These are phyloP conservation scores for Teratosphaeria gauchensis DNA, from an alignment of 2,329 filamentous ascomycete genomes.

Conservation along the genomic window DNA sequence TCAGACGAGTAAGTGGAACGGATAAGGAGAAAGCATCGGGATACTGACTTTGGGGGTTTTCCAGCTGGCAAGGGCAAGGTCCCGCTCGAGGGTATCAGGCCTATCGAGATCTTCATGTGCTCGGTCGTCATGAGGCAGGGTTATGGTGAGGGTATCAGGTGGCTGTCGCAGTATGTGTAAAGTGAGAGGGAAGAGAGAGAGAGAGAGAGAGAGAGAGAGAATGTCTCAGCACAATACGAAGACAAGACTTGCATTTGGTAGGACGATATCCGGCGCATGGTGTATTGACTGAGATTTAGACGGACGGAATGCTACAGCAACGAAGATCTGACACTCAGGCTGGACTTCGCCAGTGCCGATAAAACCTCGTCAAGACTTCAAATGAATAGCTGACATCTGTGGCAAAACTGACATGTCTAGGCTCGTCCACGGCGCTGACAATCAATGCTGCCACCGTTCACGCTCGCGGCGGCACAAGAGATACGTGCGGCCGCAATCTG, in stretches of 20 bases:
- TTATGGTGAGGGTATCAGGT: constrained; percentile 83
- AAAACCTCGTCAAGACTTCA: no score
- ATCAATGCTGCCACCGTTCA: no score
- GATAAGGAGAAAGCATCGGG: not conserved
- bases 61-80: constrained; percentile 77
- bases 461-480: no score
- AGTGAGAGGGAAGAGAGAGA: not conserved
- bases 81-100: constrained; percentile 79
- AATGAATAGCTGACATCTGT: no score
- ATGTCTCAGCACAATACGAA: not conserved
- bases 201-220: no score
- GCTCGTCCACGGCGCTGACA: no score
- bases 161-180: constrained; percentile 83
- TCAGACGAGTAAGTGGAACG: constrained; percentile 58
- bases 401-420: no score
- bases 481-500: no score
- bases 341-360: no score
- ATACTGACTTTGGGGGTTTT: constrained; percentile 2
- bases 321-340: not conserved
- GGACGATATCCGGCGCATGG: not conserved
- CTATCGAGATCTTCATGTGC: constrained; percentile 98
- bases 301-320: not conserved
- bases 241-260: not conserved
- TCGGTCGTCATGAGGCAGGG: constrained; percentile 95
- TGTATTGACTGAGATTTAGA: not conserved